Evolutionary conservation across 148 eudicot species (phyloP), one percentile per base, ranked within the genome.

Genomic region (Gaultheria prostrata): DNA sequence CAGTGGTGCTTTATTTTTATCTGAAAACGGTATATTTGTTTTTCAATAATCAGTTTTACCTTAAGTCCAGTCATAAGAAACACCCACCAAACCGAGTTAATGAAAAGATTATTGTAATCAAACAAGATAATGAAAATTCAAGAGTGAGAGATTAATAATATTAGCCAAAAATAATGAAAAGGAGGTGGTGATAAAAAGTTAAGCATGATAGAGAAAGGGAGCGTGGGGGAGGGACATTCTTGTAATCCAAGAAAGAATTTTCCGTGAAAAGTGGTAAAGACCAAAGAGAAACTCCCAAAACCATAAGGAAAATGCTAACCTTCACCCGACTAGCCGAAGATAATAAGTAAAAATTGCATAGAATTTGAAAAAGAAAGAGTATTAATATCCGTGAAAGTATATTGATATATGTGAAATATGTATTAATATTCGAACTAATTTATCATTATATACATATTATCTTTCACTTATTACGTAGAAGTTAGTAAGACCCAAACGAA

Each of bases 151-250:
- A 71, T 30, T 15, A n/a, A 33, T 70, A 32, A 70, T 10, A 72
- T 9, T 14, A 35, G 76, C 28, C 26, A 18, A 35, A 74, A 15
- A 14, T 15, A 24, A 5, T 20, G 65, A 17, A 20, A 20, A 18
- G 15, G 2, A 9, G 18, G 18, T 15, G 67, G 65, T n/a, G 4
- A 59, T 39, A 39, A 59, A 59, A 59, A 59, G n/a, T 59, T 7
- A 59, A 21, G 3, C 28, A 8, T 21, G 77, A 74, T 35, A 39
- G 4, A 21, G 50, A 74, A 43, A 43, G 28, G 77, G 77, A 35
- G n/a, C 76, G 9, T 6, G 13, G 46, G 50, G 26, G 48, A 70
- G 28, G 43, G 78, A 46, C 67, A 82, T 73, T 82, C 79, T 51
- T 73, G 70, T 54, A 56, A 54, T 75, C 70, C 53, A 82, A 54